phyloP scores from a whole-genome alignment of 805 yeast genomes.

The Vanderwaltozyma tropicalis region DNA sequence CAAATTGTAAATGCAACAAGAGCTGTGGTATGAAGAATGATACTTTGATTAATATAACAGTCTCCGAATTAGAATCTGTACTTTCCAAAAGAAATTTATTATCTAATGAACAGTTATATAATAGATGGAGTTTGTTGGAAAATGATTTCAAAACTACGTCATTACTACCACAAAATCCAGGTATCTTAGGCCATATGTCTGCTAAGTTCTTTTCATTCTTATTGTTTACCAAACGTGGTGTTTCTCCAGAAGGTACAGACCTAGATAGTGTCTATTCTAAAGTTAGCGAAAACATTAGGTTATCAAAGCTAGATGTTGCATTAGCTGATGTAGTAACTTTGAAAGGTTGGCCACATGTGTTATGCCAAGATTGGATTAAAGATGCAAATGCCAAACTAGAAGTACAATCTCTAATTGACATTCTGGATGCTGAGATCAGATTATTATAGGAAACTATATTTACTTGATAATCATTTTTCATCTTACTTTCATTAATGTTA shows the following conservation, averaged over 20 bases:
- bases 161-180: conserved; percentile 89
- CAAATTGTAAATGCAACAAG: conserved; percentile 9
- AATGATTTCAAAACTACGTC: conserved; percentile 87
- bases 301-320: conserved; percentile 75
- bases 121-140: conserved; percentile 68
- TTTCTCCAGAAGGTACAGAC: conserved; percentile 63
- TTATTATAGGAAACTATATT: conserved; percentile 25
- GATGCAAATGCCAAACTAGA: conserved; percentile 87
- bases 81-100: conserved; percentile 44
- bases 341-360: conserved; percentile 85
- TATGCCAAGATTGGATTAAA: conserved; percentile 84
- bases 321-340: conserved; percentile 84
- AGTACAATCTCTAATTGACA: conserved; percentile 64
- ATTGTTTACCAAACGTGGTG: conserved; percentile 68
- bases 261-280: conserved; percentile 83
- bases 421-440: conserved; percentile 57
- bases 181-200: conserved; percentile 82
- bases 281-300: conserved; percentile 61
- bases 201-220: conserved; percentile 69
- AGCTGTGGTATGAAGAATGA: conserved; percentile 7
- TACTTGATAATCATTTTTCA: too few species aligned
- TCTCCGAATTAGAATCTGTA: conserved; percentile 37
- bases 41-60: conserved; percentile 18
- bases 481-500: too few species aligned
- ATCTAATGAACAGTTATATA: conserved; percentile 64